Evolutionary conservation across 2,329 filamentous ascomycete species (phyloP).

Genomic region (Parastagonospora avenae): DNA sequence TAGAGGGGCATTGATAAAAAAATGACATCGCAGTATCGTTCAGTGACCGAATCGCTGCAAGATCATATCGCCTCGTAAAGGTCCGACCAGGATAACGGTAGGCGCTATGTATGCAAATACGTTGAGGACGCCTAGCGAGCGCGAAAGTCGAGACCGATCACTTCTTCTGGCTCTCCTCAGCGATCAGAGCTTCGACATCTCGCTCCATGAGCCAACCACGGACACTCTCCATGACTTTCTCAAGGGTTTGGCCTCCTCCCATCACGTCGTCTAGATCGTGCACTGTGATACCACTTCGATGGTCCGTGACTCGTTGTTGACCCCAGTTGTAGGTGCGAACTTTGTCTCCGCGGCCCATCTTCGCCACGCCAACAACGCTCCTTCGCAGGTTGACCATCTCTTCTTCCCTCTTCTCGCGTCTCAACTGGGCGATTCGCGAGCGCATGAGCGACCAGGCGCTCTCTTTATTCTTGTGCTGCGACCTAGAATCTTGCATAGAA

Average conservation of each 20-base stretch:
- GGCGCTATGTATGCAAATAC: background rate
- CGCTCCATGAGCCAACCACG: constrained; percentile 74
- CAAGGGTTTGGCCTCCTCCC: constrained; percentile 72
- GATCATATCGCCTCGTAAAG: too few species aligned
- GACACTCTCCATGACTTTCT: constrained; percentile 78
- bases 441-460: constrained; percentile 86
- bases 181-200: constrained; percentile 73
- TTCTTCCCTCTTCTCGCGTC: constrained; percentile 82
- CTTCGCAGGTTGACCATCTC: constrained; percentile 75
- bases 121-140: background rate
- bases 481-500: constrained; percentile 89
- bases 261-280: constrained; percentile 83
- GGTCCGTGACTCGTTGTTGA: constrained; percentile 84
- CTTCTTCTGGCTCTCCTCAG: constrained; percentile 38
- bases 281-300: constrained; percentile 78
- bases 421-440: constrained; percentile 77
- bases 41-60: too few species aligned
- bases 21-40: too few species aligned
- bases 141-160: constrained; percentile 8
- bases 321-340: constrained; percentile 87
- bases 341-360: constrained; percentile 90
- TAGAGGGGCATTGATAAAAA: too few species aligned
- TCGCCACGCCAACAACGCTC: constrained; percentile 76
- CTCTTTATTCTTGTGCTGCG: constrained; percentile 86
- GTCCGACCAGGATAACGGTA: background rate